These are phyloP conservation scores for Sanghuangporus baumii DNA, from an alignment of 1,284 basidiomycete genomes.

Conservation along the genomic window DNA sequence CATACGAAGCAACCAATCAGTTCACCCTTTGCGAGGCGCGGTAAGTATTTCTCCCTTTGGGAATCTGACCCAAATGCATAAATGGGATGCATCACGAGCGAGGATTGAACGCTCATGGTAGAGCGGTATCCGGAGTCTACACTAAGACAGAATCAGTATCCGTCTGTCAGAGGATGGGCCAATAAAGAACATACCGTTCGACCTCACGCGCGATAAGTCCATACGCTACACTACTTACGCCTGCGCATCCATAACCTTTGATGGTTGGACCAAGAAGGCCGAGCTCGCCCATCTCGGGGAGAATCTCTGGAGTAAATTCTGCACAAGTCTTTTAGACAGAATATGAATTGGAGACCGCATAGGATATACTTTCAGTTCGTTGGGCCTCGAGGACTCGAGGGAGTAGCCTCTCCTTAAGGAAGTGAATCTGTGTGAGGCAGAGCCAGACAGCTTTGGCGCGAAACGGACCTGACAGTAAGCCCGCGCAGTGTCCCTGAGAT, in stretches of 20 bases:
- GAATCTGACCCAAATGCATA: slow-evolving; percentile 86
- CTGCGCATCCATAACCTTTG: slow-evolving; percentile 91
- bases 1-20: slow-evolving; percentile 89
- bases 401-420: slow-evolving; percentile 64
- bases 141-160: slow-evolving; percentile 33
- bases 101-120: slow-evolving; percentile 94
- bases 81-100: slow-evolving; percentile 98
- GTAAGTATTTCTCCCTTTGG: slow-evolving; percentile 91
- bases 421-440: slow-evolving; percentile 3
- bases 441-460: not conserved
- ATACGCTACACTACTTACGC: slow-evolving; percentile 88
- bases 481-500: slow-evolving; percentile 70
- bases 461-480: slow-evolving; percentile 71
- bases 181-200: slow-evolving; percentile 59
- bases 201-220: slow-evolving; percentile 93
- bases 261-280: slow-evolving; percentile 92
- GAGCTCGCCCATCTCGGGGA: slow-evolving; percentile 90
- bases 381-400: slow-evolving; percentile 86
- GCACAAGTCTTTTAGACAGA: slow-evolving; percentile 8
- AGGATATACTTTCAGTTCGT: slow-evolving; percentile 71
- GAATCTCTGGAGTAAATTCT: slow-evolving; percentile 77
- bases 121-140: slow-evolving; percentile 96
- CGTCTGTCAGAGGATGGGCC: not conserved
- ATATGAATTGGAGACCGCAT: not conserved
- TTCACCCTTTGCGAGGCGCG: slow-evolving; percentile 72